phyloP scores from a whole-genome alignment of 1,139 yeast genomes.

The Scheffersomyces lignicola region DNA sequence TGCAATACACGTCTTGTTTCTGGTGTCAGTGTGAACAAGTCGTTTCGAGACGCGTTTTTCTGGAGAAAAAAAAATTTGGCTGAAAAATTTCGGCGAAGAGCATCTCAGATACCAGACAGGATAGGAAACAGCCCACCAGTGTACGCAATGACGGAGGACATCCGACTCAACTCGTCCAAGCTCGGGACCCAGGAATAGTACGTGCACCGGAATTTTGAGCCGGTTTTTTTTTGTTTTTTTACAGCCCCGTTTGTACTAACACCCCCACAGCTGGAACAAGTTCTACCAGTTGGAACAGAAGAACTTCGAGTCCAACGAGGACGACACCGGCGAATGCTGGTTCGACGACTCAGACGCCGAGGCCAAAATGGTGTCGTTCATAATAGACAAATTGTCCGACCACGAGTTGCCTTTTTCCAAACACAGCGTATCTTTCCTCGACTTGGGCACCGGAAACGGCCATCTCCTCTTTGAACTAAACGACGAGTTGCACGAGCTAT shows the following conservation, averaged over 20 bases:
- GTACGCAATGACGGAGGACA: conserved; percentile 42
- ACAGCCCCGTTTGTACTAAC: conserved; percentile 19
- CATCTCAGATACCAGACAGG: background rate
- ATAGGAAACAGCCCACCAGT: conserved; percentile 2
- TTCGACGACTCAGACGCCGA: conserved; percentile 93
- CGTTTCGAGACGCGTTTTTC: background rate
- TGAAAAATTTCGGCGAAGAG: background rate
- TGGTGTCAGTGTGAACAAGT: background rate
- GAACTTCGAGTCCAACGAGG: conserved; percentile 69
- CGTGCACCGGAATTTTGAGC: too few species aligned
- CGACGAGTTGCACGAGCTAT: conserved; percentile 53
- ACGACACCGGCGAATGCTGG: conserved; percentile 96
- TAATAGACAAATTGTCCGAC: conserved; percentile 35
- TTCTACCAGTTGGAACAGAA: conserved; percentile 71
- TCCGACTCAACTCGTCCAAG: conserved; percentile 65
- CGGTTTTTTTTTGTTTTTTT: conserved; percentile 1
- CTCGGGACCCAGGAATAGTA: conserved; percentile 78
- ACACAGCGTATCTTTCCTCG: conserved; percentile 50
- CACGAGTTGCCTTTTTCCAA: conserved; percentile 29
- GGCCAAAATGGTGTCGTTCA: conserved; percentile 68
- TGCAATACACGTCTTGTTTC: too few species aligned
- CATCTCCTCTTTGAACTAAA: conserved; percentile 71
- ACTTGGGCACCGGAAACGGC: conserved; percentile 96
- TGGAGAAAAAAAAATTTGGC: background rate
- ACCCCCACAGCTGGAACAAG: conserved; percentile 67